Evolutionary conservation across 2,329 filamentous ascomycete species (phyloP).

Genomic region (Diaporthe nobilis): DNA sequence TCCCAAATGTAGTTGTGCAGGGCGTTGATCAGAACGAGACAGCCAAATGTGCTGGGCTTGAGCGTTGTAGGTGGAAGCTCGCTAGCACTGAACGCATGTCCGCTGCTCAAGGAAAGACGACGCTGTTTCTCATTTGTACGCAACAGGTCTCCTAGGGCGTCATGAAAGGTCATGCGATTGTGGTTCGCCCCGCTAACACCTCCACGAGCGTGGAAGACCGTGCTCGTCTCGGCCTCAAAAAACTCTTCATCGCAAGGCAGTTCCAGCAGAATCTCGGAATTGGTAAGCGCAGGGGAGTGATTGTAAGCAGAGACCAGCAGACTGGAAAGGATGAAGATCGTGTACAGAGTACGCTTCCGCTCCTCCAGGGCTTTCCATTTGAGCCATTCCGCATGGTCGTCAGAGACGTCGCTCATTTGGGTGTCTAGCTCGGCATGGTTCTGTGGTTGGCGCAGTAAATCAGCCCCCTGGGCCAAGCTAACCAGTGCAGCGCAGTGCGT

Average conservation of each 20-base stretch:
- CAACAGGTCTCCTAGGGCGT: conserved; percentile 84
- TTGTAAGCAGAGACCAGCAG: conserved; percentile 94
- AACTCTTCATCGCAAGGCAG: conserved; percentile 94
- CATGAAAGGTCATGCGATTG: conserved; percentile 83
- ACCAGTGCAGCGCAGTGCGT: conserved; percentile 93
- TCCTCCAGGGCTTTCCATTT: conserved; percentile 92
- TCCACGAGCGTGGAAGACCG: conserved; percentile 84
- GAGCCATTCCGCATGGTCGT: conserved; percentile 84
- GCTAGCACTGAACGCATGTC: conserved; percentile 57
- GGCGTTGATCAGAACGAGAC: conserved; percentile 91
- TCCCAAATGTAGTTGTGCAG: conserved; percentile 99
- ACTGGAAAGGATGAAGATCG: conserved; percentile 92
- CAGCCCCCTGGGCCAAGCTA: conserved; percentile 90
- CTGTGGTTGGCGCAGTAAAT: conserved; percentile 69
- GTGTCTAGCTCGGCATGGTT: conserved; percentile 66
- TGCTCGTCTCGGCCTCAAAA: conserved; percentile 86
- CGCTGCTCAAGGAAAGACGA: conserved; percentile 61
- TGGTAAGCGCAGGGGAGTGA: conserved; percentile 89
- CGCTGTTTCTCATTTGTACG: conserved; percentile 78
- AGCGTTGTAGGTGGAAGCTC: conserved; percentile 74
- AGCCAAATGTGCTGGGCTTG: conserved; percentile 91
- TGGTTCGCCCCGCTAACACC: conserved; percentile 78
- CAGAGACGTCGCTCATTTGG: conserved; percentile 67
- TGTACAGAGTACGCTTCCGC: conserved; percentile 91
- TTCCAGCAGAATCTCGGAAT: conserved; percentile 92